Percentiles rank a stretch among this genome's conserved stretches.
Evolutionary conservation across 192 early-diverging fungal genomes (phyloP).

Genomic region (Martensiomyces pterosporus): DNA sequence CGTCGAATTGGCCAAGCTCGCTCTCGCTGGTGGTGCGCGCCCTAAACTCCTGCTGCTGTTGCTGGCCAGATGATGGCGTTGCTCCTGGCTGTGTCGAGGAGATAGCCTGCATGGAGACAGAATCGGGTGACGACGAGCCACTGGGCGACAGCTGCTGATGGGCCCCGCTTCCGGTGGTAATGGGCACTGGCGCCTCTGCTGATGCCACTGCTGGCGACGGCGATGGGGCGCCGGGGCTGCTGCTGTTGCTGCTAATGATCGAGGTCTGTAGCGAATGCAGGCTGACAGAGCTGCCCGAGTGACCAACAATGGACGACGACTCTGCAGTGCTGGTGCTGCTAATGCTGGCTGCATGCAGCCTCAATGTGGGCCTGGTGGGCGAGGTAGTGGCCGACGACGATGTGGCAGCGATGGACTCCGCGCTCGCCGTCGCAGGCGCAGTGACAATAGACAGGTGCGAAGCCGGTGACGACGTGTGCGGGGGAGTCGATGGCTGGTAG

Average conservation of each 20-base stretch:
- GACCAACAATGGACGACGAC: slow-evolving; percentile 5
- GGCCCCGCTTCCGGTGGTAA: too few relatives aligned
- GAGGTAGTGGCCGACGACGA: slow-evolving; percentile 4
- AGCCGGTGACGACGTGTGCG: slow-evolving; percentile 37
- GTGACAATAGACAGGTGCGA: slow-evolving; percentile 23
- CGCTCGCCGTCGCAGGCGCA: neutral
- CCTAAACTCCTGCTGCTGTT: slow-evolving; percentile 33
- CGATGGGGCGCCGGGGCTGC: slow-evolving; percentile 3
- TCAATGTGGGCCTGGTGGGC: slow-evolving; percentile 20
- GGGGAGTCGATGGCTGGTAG: slow-evolving; percentile 38
- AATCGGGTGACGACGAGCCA: too few relatives aligned
- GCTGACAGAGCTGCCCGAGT: neutral
- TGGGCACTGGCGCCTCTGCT: too few relatives aligned
- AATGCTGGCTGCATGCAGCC: slow-evolving; percentile 40
- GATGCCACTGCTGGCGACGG: too few relatives aligned
- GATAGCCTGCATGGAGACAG: too few relatives aligned
- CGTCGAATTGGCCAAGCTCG: slow-evolving; percentile 50
- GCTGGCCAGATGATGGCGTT: too few relatives aligned
- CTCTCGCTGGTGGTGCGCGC: slow-evolving; percentile 41
- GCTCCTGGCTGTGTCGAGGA: too few relatives aligned
- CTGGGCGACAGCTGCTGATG: too few relatives aligned
- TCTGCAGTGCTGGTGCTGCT: slow-evolving; percentile 6
- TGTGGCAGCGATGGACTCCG: slow-evolving; percentile 5
- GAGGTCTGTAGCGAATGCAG: too few relatives aligned
- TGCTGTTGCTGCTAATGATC: slow-evolving; percentile 1